Percentiles rank a stretch among this genome's conserved stretches.
Evolutionary conservation across 139 green algal genomes (phyloP).

Genomic region (Volvox reticuliferus): DNA sequence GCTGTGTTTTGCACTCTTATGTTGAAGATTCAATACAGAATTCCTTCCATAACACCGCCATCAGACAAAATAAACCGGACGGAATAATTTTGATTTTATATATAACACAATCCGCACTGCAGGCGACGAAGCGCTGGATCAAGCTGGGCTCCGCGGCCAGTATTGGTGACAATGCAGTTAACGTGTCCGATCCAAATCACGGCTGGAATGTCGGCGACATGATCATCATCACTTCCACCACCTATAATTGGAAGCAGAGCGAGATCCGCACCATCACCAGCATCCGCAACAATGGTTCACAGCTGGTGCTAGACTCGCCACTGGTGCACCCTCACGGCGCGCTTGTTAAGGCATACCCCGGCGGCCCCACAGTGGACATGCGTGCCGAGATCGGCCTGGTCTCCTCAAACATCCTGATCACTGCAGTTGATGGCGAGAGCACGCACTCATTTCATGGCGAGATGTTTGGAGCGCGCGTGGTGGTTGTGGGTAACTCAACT

Average conservation of each 20-base stretch:
- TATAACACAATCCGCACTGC: neutral
- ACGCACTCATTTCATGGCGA: neutral
- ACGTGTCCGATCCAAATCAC: conserved; percentile 24
- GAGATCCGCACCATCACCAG: conserved; percentile 60
- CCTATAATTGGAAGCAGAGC: conserved; percentile 57
- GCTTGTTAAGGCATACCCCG: neutral
- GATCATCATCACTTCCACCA: conserved; percentile 63
- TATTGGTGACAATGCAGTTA: conserved; percentile 47
- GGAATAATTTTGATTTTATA: too few relatives aligned
- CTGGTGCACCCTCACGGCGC: conserved; percentile 44
- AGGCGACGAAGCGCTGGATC: conserved; percentile 56
- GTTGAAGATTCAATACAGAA: too few relatives aligned
- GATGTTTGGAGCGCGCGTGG: conserved; percentile 46
- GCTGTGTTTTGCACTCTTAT: too few relatives aligned
- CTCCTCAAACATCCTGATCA: conserved; percentile 14
- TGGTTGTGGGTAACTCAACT: conserved; percentile 38
- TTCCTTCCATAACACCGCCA: too few relatives aligned
- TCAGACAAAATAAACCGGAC: too few relatives aligned
- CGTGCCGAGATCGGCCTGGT: conserved; percentile 52
- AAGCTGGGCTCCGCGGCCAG: conserved; percentile 41
- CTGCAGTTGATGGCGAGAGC: neutral
- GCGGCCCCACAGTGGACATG: conserved; percentile 33
- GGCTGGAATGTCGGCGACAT: conserved; percentile 50
- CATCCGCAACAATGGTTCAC: conserved; percentile 21
- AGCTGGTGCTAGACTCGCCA: conserved; percentile 50